A percentile compares a stretch with the other conserved stretches of the same genome.
Evolutionary conservation across 2,329 filamentous ascomycete species (phyloP).

Genomic region (Acrodontium crateriforme): DNA sequence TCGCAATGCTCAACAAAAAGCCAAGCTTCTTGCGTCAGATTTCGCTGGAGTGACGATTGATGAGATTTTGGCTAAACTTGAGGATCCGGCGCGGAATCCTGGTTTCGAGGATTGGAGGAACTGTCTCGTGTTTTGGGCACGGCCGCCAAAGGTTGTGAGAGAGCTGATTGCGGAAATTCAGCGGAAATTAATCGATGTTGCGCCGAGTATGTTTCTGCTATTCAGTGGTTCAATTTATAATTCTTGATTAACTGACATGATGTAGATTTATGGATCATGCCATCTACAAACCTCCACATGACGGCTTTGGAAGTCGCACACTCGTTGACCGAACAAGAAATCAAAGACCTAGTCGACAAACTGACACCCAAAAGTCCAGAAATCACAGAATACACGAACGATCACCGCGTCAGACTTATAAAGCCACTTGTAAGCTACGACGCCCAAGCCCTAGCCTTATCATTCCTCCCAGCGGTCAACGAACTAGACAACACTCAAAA

Average conservation of each 20-base stretch:
- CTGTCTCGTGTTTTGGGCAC: constrained; percentile 78
- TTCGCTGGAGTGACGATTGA: constrained; percentile 66
- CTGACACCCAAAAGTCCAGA: constrained; percentile 42
- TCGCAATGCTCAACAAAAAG: constrained; percentile 62
- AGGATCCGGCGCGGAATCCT: constrained; percentile 48
- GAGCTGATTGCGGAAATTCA: constrained; percentile 57
- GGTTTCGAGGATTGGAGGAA: constrained; percentile 63
- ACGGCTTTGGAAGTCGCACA: constrained; percentile 78
- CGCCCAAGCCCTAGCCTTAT: constrained; percentile 69
- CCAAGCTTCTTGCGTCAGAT: constrained; percentile 53
- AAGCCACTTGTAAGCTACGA: constrained; percentile 78
- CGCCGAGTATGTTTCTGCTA: constrained; percentile 49
- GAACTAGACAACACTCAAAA: no score
- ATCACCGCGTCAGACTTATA: constrained; percentile 59
- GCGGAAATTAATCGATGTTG: constrained; percentile 39
- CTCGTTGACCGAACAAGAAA: constrained; percentile 56
- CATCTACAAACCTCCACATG: constrained; percentile 62
- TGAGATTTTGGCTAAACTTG: constrained; percentile 56
- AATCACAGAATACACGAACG: constrained; percentile 52
- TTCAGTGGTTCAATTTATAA: background rate
- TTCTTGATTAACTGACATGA: background rate
- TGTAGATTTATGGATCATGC: constrained; percentile 76
- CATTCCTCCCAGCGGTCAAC: constrained; percentile 64
- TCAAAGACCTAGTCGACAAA: constrained; percentile 45
- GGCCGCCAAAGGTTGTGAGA: constrained; percentile 60